Conservation (phyloP, 2,329 filamentous ascomycete genomes). For the Cordyceps militaris region DNA sequence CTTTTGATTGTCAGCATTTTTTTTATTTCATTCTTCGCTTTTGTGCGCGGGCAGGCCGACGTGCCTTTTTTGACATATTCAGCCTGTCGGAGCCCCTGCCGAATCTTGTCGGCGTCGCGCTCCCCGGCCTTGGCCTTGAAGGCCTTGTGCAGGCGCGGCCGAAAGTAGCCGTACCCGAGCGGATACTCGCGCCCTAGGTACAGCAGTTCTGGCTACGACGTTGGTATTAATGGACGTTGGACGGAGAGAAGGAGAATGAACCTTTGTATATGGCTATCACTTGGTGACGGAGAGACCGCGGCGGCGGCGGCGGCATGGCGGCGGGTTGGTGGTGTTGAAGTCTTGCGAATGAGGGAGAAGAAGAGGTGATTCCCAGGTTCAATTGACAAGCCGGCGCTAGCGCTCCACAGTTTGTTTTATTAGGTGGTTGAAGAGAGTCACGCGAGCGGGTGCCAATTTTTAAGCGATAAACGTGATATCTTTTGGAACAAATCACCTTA, state of each 20-base stretch:
- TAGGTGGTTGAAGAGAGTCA: too few species aligned
- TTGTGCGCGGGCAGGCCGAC: neutral
- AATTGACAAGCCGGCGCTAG: too few species aligned
- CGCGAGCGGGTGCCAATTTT: too few species aligned
- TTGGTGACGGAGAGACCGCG: slow-evolving; percentile 53
- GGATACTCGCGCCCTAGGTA: slow-evolving; percentile 83
- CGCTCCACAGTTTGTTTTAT: too few species aligned
- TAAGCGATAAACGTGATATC: too few species aligned
- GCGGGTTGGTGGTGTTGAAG: neutral
- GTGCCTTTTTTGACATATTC: slow-evolving; percentile 87
- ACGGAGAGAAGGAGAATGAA: slow-evolving; percentile 24
- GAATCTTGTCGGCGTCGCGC: slow-evolving; percentile 67
- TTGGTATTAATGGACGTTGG: too few species aligned
- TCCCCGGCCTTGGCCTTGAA: slow-evolving; percentile 71
- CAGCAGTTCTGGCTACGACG: slow-evolving; percentile 68
- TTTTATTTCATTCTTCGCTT: neutral
- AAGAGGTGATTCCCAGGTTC: too few species aligned
- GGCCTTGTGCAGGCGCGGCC: slow-evolving; percentile 72
- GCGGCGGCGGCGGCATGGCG: neutral
- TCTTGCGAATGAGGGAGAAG: too few species aligned
- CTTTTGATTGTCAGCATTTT: neutral
- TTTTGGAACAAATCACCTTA: too few species aligned
- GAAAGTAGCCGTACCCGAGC: slow-evolving; percentile 73
- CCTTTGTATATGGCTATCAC: slow-evolving; percentile 89
- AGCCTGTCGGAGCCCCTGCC: slow-evolving; percentile 65